Base-by-base conservation (phyloP, 164 flowering plant species). In the Macadamia integrifolia region DNA sequence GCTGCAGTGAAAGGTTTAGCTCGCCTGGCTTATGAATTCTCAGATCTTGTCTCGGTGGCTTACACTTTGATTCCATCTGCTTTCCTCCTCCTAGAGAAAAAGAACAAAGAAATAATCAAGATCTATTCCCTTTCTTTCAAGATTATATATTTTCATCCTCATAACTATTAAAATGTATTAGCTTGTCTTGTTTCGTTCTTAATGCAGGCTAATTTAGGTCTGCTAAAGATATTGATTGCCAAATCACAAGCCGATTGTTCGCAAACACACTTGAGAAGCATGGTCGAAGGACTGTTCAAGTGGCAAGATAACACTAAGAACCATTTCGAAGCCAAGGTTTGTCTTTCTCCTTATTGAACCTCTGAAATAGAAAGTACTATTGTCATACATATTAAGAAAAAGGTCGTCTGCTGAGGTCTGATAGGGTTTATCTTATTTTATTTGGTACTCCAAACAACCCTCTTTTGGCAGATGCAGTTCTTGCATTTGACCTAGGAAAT, bases 1-100 rank as follows among this genome's bases (percentile, higher is more conserved):
- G 98, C 98, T 63, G 88, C 97, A 58, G 86, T 88, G 58, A 95
- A 88, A 77, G 99, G 94, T 63, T 69, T 92, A 70, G 98, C 99
- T 76, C 99, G 99, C 29, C 84, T 95, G 85, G 89, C 96, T 65
- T 95, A 95, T 76, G 99, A 95, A 80, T 95, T 95, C 69, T 80
- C 94, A 30, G 98, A 95, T 73, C 98, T 95, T 63, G 74, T 95
- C 55, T 78, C 88, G 65, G 66, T 76, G 57, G 91, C 89, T 62
- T 88, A 78, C 75, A 80, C 75, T 69, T 77, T 92, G 72, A 96
- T 92, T 60, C 98, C 99, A 40, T 82, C 89, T 52, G 77, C 94
- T 31, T 91, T 80, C 78, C 86, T 88, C 32, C 93, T 92, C 55
- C 81, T 90, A 29, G 86, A 83, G 64, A 81, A 96, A 73, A 87